phyloP scores from a whole-genome alignment of 2,329 filamentous ascomycete genomes.

The Aspergillus ochraceus region DNA sequence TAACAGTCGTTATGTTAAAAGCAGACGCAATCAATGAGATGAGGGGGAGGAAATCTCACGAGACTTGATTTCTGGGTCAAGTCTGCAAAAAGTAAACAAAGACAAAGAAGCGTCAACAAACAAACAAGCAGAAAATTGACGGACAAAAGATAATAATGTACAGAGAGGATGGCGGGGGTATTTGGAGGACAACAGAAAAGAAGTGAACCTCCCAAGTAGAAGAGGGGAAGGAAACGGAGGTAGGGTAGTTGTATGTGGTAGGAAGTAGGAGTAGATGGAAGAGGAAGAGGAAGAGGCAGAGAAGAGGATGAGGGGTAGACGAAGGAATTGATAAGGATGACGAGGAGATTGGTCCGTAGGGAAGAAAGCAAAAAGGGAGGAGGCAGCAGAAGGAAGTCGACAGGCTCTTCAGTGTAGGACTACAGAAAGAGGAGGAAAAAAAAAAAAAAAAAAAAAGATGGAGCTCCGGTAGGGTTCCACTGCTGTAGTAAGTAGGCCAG shows the following conservation, averaged over 20 bases:
- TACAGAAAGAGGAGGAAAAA: neutral
- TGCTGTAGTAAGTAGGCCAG: too few relatives aligned
- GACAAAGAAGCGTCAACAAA: neutral
- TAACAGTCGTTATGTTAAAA: conserved; percentile 19
- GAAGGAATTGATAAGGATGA: neutral
- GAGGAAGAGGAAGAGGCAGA: neutral
- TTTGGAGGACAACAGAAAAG: conserved; percentile 6
- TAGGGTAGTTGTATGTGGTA: too few relatives aligned
- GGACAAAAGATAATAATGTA: conserved; percentile 14
- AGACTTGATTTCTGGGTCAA: too few relatives aligned
- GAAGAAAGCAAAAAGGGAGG: conserved; percentile 8
- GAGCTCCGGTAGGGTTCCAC: too few relatives aligned
- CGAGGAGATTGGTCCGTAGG: conserved; percentile 3
- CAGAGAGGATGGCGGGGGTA: conserved; percentile 5
- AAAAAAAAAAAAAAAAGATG: conserved; percentile 6
- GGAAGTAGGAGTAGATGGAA: neutral
- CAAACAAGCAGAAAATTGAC: conserved; percentile 13
- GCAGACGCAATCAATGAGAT: conserved; percentile 19
- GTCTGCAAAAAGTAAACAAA: too few relatives aligned
- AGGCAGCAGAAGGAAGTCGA: conserved; percentile 3
- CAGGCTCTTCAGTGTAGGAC: neutral
- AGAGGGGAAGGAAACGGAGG: too few relatives aligned
- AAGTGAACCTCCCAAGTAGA: too few relatives aligned
- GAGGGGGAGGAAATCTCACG: neutral
- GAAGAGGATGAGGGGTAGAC: neutral